Conservation (phyloP, 225 moss, liverwort and hornwort genomes). For the Pleurozium schreberi region DNA sequence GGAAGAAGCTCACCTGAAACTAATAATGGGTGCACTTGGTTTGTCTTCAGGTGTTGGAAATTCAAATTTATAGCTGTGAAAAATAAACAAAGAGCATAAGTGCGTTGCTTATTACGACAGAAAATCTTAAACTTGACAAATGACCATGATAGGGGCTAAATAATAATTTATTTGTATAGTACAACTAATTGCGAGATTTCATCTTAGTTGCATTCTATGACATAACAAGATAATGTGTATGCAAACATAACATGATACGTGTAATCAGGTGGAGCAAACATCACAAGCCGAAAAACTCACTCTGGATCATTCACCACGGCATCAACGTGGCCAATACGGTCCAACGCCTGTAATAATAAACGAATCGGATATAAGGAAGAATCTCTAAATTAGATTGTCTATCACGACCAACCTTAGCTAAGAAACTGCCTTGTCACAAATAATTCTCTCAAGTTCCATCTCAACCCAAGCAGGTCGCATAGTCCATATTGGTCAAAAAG, state of each 20-base stretch:
- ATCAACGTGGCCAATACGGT: constrained; percentile 95
- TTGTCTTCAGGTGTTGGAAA: constrained; percentile 96
- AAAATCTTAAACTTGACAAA: not conserved
- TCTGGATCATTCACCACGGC: constrained; percentile 98
- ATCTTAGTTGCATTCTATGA: not conserved
- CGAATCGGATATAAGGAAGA: not conserved
- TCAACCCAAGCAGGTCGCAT: not conserved
- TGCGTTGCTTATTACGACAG: not conserved
- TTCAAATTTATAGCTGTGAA: constrained; percentile 87
- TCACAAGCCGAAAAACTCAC: constrained; percentile 31
- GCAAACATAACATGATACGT: not conserved
- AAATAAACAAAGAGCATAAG: not conserved
- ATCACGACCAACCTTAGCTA: not conserved
- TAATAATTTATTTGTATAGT: not conserved
- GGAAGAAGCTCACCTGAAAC: constrained; percentile 58
- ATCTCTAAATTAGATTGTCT: not conserved
- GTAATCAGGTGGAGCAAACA: not conserved
- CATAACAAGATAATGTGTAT: not conserved
- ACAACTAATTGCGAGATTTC: not conserved
- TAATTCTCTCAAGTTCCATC: not conserved
- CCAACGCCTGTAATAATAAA: constrained; percentile 58
- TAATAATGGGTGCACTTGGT: constrained; percentile 93
- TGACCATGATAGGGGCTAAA: not conserved
- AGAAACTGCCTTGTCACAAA: not conserved
- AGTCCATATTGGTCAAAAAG: not conserved